These are phyloP conservation scores for Komagataella mondaviorum DNA, from an alignment of 805 yeast genomes.

Conservation along the genomic window DNA sequence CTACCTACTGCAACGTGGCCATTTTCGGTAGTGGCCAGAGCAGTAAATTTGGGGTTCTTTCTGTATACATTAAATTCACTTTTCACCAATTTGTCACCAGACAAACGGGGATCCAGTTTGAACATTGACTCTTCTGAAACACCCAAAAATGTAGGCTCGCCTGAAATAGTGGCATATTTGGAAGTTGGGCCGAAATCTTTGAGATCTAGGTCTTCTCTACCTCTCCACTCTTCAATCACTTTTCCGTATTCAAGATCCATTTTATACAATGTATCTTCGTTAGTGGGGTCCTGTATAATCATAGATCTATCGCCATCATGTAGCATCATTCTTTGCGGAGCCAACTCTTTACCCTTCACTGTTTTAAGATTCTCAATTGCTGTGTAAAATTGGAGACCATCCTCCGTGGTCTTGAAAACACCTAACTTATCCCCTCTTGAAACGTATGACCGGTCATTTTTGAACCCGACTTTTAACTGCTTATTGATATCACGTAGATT, in stretches of 20 bases:
- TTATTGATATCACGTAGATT: slow-evolving; percentile 27
- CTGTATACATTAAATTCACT: slow-evolving; percentile 39
- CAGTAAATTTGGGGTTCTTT: slow-evolving; percentile 39
- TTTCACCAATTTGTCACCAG: slow-evolving; percentile 44
- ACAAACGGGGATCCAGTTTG: slow-evolving; percentile 68
- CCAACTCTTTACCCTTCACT: slow-evolving; percentile 29
- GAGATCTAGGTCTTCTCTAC: slow-evolving; percentile 32
- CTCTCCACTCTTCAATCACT: slow-evolving; percentile 78
- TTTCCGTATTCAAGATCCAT: slow-evolving; percentile 75
- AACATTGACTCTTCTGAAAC: slow-evolving; percentile 52
- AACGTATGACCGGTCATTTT: slow-evolving; percentile 63
- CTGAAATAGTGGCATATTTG: slow-evolving; percentile 62
- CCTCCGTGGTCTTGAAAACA: slow-evolving; percentile 50
- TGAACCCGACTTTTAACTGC: slow-evolving; percentile 56
- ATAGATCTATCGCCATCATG: slow-evolving; percentile 62
- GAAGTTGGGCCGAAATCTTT: slow-evolving; percentile 54
- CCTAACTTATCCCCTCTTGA: slow-evolving; percentile 72
- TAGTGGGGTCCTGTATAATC: slow-evolving; percentile 44
- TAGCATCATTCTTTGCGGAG: slow-evolving; percentile 59
- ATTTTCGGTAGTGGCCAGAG: slow-evolving; percentile 55
- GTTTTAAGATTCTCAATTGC: slow-evolving; percentile 49
- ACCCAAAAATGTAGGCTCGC: slow-evolving; percentile 66
- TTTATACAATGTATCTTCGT: slow-evolving; percentile 36
- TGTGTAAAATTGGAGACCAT: slow-evolving; percentile 45
- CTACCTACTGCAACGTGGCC: slow-evolving; percentile 75